A percentile compares a stretch with the other conserved stretches of the same genome.
These are phyloP conservation scores for Pyrenophora seminiperda DNA, from an alignment of 2,329 filamentous ascomycete species.

Conservation along the genomic window DNA sequence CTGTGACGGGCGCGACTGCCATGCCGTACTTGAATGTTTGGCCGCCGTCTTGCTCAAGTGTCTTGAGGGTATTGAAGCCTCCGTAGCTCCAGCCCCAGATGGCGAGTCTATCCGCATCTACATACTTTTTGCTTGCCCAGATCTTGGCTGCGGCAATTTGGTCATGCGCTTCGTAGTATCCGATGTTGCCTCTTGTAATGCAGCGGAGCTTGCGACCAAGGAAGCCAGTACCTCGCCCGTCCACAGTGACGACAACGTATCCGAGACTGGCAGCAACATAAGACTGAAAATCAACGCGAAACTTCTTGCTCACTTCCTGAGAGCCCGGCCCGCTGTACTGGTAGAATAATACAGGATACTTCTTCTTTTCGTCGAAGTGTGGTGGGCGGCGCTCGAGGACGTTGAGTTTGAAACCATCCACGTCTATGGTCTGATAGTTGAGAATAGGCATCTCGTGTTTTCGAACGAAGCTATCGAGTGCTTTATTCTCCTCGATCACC, in stretches of 20 bases:
- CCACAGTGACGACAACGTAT: constrained; percentile 93
- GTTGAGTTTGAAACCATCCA: constrained; percentile 75
- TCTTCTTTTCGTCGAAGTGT: constrained; percentile 80
- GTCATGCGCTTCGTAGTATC: constrained; percentile 82
- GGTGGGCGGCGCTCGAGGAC: constrained; percentile 85
- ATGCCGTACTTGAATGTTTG: constrained; percentile 94
- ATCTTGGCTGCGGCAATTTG: constrained; percentile 89
- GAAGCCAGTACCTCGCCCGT: constrained; percentile 90
- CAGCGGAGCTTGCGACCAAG: constrained; percentile 84
- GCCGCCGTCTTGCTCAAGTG: constrained; percentile 87
- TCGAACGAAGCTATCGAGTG: constrained; percentile 70
- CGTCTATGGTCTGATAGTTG: constrained; percentile 81
- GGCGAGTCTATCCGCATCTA: constrained; percentile 79
- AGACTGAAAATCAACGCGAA: constrained; percentile 85
- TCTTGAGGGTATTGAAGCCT: constrained; percentile 93
- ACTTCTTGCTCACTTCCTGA: constrained; percentile 80
- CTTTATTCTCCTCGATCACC: constrained; percentile 77
- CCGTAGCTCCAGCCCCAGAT: constrained; percentile 99
- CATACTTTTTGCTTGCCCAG: constrained; percentile 80
- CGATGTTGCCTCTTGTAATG: constrained; percentile 80
- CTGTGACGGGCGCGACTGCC: constrained; percentile 97
- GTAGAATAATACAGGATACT: constrained; percentile 93
- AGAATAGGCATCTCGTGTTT: constrained; percentile 82
- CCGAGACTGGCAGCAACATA: constrained; percentile 85
- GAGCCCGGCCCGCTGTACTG: constrained; percentile 96